phyloP scores from a whole-genome alignment of 768 basidiomycete genomes.

The Auriscalpium orientale region DNA sequence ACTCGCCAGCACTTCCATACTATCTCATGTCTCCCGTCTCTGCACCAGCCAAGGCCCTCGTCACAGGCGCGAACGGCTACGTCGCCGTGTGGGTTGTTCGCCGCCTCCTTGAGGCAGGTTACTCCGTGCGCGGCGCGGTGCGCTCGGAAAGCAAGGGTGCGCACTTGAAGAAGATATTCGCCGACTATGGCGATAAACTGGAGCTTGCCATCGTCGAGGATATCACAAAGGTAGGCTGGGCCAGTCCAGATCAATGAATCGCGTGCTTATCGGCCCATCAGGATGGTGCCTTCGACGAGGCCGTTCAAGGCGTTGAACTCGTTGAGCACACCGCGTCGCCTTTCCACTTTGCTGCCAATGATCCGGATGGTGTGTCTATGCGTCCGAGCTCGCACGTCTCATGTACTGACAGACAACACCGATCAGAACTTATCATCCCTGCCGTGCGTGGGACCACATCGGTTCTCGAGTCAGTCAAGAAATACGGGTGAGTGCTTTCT shows the following conservation, averaged over 20 bases:
- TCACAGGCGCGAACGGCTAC: conserved; percentile 6
- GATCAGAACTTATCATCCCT: conserved; percentile 27
- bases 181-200: conserved; percentile 27
- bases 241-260: background rate
- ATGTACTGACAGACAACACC: no score
- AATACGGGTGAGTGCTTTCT: conserved; percentile 20
- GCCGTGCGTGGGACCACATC: conserved; percentile 33
- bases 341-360: conserved; percentile 19
- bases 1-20: no score
- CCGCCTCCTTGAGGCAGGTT: conserved; percentile 30
- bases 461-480: conserved; percentile 26
- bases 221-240: conserved; percentile 29
- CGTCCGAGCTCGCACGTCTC: background rate
- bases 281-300: conserved; percentile 33
- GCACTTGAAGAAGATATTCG: conserved; percentile 32
- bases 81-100: conserved; percentile 25
- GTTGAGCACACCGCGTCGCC: conserved; percentile 29
- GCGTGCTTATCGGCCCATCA: background rate
- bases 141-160: conserved; percentile 35
- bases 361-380: conserved; percentile 12
- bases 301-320: conserved; percentile 34
- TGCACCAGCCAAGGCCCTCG: conserved; percentile 1
- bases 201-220: conserved; percentile 40
- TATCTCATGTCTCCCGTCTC: conserved; percentile 19
- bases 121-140: conserved; percentile 32